These are phyloP conservation scores for Macroventuria anomochaeta DNA, from an alignment of 2,329 filamentous ascomycete species.

Conservation along the genomic window DNA sequence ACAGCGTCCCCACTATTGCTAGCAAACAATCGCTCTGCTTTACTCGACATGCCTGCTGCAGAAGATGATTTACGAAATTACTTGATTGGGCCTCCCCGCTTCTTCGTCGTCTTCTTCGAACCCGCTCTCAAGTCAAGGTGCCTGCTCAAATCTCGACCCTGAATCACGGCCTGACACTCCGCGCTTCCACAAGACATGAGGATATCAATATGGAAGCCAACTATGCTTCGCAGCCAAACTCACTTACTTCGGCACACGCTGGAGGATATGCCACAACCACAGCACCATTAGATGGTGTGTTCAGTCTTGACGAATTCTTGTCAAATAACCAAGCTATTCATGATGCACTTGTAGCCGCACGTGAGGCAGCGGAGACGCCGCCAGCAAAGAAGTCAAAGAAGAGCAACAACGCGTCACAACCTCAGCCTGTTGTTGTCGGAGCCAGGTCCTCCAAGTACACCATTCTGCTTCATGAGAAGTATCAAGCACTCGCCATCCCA, in stretches of 20 bases:
- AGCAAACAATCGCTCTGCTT: constrained; percentile 11
- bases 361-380: constrained; percentile 12
- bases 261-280: not conserved
- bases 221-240: not conserved
- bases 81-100: constrained; percentile 26
- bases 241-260: not conserved
- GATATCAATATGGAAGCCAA: constrained; percentile 21
- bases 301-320: constrained; percentile 33
- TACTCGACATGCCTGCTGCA: constrained; percentile 14
- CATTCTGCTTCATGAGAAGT: constrained; percentile 32
- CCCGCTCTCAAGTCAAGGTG: constrained; percentile 25
- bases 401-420: not conserved
- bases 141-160: not conserved
- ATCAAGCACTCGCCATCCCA: constrained; percentile 31
- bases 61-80: constrained; percentile 29
- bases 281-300: constrained; percentile 15
- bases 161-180: not conserved
- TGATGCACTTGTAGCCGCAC: constrained; percentile 13
- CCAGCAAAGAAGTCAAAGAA: constrained; percentile 17
- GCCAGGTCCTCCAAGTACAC: constrained; percentile 26
- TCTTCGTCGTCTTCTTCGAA: not conserved
- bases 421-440: constrained; percentile 30
- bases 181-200: not conserved
- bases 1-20: not conserved
- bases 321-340: constrained; percentile 12